Evolutionary conservation across 495 filamentous ascomycete species (phyloP), one percentile per base, ranked within the genome.

Genomic region (Neurospora sp.): DNA sequence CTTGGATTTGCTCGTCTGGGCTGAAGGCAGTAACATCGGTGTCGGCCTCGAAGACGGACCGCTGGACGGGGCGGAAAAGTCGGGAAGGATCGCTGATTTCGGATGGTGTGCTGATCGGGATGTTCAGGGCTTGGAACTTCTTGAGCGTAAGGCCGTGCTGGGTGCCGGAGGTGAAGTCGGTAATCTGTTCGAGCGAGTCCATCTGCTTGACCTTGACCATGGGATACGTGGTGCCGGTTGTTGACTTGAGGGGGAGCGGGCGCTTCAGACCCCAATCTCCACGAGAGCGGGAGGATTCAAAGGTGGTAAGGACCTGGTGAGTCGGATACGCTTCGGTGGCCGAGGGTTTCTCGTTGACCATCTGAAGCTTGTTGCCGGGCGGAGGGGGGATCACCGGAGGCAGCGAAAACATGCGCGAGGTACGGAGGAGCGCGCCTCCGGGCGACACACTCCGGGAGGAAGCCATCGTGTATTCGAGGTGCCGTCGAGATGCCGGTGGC

Each of bases 191-290:
- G 74, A 90, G 88, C 8, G 93, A 95, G 84, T 99, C 96, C 72
- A 96, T 85, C 40, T 90, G 87, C 73, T 82, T 85, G 72, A 98
- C 84, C 42, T 91, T 87, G 44, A 97, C 86, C 27, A 91, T 85
- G 2, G 95, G 92, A 39, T 88, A 90, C 3, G 88, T 88, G 10
- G 92, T 89, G 73, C 87, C 90, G 0, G 88, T 90, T 2, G 93
- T 97, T 8, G 91, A 89, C 78, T 89, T 89, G 10, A 90, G 80
- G 3, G 96, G 96, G 1, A 98, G 83, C 10, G 93, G 86, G 44
- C 96, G 86, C 82, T 99, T 99, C 75, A 98, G 84, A 35, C 96
- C 96, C 96, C 96, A 99, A 78, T 98, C 96, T 27, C 96, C 96
- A 75, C 87, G 86, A 27, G 83, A 79, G 41, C 93, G 87, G n/a